Conservation (phyloP, 495 filamentous ascomycete species). For the Pyrenula massariospora region DNA sequence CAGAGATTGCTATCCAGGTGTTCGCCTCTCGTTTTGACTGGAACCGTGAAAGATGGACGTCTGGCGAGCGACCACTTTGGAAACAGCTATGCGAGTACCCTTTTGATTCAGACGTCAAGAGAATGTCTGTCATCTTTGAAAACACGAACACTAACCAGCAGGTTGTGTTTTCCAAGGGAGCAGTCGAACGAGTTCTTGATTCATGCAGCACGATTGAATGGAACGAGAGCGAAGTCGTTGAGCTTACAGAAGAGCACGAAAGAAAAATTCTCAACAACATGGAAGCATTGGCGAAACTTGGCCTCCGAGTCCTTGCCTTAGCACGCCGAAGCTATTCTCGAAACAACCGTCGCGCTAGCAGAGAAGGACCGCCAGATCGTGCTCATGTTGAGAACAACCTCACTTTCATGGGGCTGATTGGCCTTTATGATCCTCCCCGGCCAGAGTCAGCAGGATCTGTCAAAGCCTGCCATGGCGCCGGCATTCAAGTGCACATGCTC, state of each 20-base stretch:
- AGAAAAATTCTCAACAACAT: constrained; percentile 50
- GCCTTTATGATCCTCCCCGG: constrained; percentile 64
- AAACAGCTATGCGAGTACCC: constrained; percentile 47
- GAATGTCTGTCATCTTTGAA: constrained; percentile 54
- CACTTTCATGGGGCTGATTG: constrained; percentile 54
- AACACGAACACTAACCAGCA: constrained; percentile 22
- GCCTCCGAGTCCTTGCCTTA: constrained; percentile 52
- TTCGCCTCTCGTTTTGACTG: constrained; percentile 52
- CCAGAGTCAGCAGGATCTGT: constrained; percentile 45
- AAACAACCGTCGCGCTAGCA: constrained; percentile 9
- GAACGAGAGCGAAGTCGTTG: constrained; percentile 20
- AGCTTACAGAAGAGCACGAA: constrained; percentile 28
- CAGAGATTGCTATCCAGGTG: constrained; percentile 61
- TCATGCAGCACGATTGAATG: constrained; percentile 44
- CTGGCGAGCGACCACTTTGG: constrained; percentile 42
- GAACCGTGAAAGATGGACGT: constrained; percentile 38
- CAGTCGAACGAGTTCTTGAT: constrained; percentile 68
- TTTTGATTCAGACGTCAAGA: constrained; percentile 59
- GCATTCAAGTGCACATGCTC: constrained; percentile 68
- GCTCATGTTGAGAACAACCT: constrained; percentile 47
- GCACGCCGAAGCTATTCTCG: constrained; percentile 34
- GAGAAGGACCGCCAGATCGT: constrained; percentile 26
- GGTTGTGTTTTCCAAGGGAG: constrained; percentile 62
- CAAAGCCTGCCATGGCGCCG: constrained; percentile 44
- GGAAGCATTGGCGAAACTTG: constrained; percentile 49